A percentile compares a stretch with the other conserved stretches of the same genome.
Conservation (phyloP, 352 stramenopile species). For the Phytophthora syringae region DNA sequence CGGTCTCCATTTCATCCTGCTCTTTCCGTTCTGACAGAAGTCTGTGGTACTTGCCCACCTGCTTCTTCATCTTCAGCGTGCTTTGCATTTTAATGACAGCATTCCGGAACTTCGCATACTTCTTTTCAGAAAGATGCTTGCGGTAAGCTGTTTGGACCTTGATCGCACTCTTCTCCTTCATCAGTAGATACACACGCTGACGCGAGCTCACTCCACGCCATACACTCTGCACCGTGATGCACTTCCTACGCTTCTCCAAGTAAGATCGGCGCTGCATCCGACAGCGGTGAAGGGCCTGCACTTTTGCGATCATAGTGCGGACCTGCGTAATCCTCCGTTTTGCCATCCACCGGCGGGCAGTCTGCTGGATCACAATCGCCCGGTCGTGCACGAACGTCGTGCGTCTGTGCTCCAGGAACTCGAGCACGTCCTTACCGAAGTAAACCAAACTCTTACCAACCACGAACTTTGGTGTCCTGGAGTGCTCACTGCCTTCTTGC, state of each 20-base stretch:
- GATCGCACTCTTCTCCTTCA: conserved; percentile 64
- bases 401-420: conserved; percentile 87
- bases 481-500: conserved; percentile 41
- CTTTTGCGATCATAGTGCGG: conserved; percentile 52
- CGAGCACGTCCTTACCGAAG: conserved; percentile 93
- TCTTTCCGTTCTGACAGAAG: conserved; percentile 70
- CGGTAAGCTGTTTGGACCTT: conserved; percentile 68
- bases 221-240: conserved; percentile 71
- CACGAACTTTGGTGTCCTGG: conserved; percentile 64
- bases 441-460: conserved; percentile 93
- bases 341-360: conserved; percentile 60
- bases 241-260: conserved; percentile 45
- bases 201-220: conserved; percentile 77
- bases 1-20: conserved; percentile 77
- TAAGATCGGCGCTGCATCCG: conserved; percentile 55
- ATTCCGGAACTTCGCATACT: conserved; percentile 62
- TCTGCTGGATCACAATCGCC: conserved; percentile 69
- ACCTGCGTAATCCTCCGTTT: conserved; percentile 57
- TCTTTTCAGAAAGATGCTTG: conserved; percentile 50
- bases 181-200: conserved; percentile 55
- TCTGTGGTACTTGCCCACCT: conserved; percentile 72
- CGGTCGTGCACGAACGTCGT: conserved; percentile 77
- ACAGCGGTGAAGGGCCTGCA: conserved; percentile 66
- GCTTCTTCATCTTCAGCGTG: conserved; percentile 77
- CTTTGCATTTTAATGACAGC: conserved; percentile 79